Conservation (phyloP, 1,284 basidiomycete genomes). For the Inonotus obliquus region DNA sequence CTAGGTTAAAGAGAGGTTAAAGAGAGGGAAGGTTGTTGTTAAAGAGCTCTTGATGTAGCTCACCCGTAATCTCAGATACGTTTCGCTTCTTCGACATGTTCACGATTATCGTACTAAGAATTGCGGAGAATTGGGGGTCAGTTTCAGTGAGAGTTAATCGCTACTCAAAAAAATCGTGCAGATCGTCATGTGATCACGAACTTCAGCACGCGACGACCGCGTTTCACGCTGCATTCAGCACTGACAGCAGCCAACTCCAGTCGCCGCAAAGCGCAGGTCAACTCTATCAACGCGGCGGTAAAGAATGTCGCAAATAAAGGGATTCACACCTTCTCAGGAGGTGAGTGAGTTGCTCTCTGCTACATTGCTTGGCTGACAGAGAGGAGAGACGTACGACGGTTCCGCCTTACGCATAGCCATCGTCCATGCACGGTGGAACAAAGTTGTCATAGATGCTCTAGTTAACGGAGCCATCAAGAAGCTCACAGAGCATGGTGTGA, state of each 20-base stretch:
- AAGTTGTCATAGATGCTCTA: slow-evolving; percentile 78
- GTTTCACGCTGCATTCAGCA: not conserved
- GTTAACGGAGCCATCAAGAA: slow-evolving; percentile 73
- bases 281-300: not conserved
- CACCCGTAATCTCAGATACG: not conserved
- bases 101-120: not conserved
- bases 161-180: no score
- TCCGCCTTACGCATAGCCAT: slow-evolving; percentile 80
- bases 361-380: not conserved
- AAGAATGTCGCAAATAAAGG: slow-evolving; percentile 6
- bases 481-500: slow-evolving; percentile 82
- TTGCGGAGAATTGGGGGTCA: no score
- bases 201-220: not conserved
- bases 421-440: slow-evolving; percentile 94
- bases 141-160: no score
- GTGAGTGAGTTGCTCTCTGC: not conserved
- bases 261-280: not conserved
- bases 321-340: slow-evolving; percentile 7
- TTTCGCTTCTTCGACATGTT: not conserved
- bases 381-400: slow-evolving; percentile 57
- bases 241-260: not conserved
- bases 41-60: not conserved
- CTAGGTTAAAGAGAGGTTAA: not conserved
- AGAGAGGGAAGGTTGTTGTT: not conserved
- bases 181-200: not conserved